Evolutionary conservation across 192 early-diverging fungal genomes (phyloP).

Genomic region (Gorgonomyces haynaldii): DNA sequence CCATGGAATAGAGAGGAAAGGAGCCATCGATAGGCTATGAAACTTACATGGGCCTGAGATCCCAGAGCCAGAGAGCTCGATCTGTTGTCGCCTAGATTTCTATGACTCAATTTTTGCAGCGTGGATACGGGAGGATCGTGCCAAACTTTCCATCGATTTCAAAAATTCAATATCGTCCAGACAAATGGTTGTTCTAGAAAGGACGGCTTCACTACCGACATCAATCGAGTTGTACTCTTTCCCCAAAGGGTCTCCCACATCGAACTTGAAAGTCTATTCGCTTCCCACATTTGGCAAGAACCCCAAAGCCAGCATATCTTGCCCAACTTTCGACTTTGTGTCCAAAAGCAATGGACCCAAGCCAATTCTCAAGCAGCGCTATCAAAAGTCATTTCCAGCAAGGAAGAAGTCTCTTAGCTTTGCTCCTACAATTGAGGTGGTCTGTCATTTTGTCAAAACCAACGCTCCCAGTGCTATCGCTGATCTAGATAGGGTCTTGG

Average conservation of each 20-base stretch:
- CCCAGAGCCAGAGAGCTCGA: too few species aligned
- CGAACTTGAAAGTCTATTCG: not conserved
- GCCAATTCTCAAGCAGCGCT: slow-evolving; percentile 1
- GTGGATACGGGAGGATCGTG: too few species aligned
- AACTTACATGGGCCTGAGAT: too few species aligned
- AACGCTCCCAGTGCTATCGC: slow-evolving; percentile 6
- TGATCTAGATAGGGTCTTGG: slow-evolving; percentile 8
- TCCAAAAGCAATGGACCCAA: slow-evolving; percentile 30
- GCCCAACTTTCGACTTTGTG: not conserved
- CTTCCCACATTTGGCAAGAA: not conserved
- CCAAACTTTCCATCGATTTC: too few species aligned
- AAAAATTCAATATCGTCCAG: too few species aligned
- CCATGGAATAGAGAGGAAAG: too few species aligned
- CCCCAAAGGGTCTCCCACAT: slow-evolving; percentile 12
- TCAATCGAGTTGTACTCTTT: too few species aligned
- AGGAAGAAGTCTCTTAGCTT: slow-evolving; percentile 13
- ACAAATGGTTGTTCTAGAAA: too few species aligned
- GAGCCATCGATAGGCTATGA: too few species aligned
- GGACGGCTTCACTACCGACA: too few species aligned
- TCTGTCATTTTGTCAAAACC: slow-evolving; percentile 11
- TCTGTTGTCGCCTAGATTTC: too few species aligned
- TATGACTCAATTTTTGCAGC: too few species aligned
- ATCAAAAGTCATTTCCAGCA: not conserved
- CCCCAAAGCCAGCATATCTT: not conserved
- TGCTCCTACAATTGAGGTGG: slow-evolving; percentile 9